Evolutionary conservation across 164 flowering plant species (phyloP).

Genomic region (Piper betle): DNA sequence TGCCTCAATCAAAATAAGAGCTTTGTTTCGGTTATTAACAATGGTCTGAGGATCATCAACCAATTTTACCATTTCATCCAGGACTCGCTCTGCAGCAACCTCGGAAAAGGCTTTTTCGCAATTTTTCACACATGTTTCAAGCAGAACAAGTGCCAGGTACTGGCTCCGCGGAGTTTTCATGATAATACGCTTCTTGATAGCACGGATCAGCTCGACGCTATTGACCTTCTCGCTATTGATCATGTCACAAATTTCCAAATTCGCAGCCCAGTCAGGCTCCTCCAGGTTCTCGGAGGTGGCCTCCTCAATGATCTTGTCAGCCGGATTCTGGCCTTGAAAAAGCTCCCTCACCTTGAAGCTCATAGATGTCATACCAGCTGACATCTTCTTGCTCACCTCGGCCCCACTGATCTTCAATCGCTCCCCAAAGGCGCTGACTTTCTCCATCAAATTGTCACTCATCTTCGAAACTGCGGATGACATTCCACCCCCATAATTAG

Average conservation of each 20-base stretch:
- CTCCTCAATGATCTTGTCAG: constrained; percentile 80
- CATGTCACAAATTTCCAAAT: constrained; percentile 87
- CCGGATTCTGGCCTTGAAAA: constrained; percentile 69
- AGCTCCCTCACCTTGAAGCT: constrained; percentile 90
- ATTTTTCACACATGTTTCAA: constrained; percentile 65
- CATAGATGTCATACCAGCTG: constrained; percentile 79
- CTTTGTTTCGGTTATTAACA: constrained; percentile 81
- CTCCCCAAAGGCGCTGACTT: constrained; percentile 77
- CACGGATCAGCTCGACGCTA: constrained; percentile 68
- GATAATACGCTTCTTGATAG: constrained; percentile 71
- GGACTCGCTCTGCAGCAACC: constrained; percentile 85
- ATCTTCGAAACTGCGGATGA: constrained; percentile 19
- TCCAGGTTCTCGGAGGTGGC: constrained; percentile 76
- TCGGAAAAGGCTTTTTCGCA: constrained; percentile 93
- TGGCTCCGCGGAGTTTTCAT: constrained; percentile 62
- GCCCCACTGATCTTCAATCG: constrained; percentile 75
- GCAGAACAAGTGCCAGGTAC: constrained; percentile 60
- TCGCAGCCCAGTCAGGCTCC: constrained; percentile 89
- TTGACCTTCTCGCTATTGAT: constrained; percentile 59
- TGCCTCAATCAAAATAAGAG: constrained; percentile 67
- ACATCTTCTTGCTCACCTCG: constrained; percentile 73
- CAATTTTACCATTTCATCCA: constrained; percentile 96
- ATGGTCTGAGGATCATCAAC: constrained; percentile 94
- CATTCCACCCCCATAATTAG: neutral
- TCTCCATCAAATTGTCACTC: constrained; percentile 89